phyloP scores from a whole-genome alignment of 306 rosid species.

The Ochetophila trinervis region DNA sequence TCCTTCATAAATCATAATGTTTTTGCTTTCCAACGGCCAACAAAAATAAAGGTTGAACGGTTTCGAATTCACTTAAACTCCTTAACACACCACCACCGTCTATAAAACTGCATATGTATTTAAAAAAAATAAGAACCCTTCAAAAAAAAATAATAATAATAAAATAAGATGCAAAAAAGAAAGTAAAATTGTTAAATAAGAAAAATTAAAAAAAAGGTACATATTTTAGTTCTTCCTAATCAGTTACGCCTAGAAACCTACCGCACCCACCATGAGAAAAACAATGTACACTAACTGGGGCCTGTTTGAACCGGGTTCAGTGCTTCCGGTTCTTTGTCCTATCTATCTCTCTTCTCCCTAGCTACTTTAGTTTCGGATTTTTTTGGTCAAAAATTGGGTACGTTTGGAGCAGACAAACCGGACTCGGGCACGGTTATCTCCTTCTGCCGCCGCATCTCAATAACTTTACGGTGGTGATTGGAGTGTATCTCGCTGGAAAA shows the following conservation, averaged over 20 bases:
- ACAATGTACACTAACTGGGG: slow-evolving; percentile 44
- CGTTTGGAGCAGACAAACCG: slow-evolving; percentile 31
- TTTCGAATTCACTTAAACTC: slow-evolving; percentile 25
- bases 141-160: neutral
- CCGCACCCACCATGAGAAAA: slow-evolving; percentile 38
- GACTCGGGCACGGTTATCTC: slow-evolving; percentile 37
- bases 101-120: neutral
- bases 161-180: neutral
- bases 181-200: no score
- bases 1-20: slow-evolving; percentile 37
- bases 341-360: slow-evolving; percentile 15
- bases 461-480: slow-evolving; percentile 93
- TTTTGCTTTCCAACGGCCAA: slow-evolving; percentile 50
- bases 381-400: slow-evolving; percentile 50
- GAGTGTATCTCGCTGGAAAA: slow-evolving; percentile 81
- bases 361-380: neutral
- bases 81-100: slow-evolving; percentile 19
- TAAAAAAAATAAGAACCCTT: no score
- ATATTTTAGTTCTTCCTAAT: slow-evolving; percentile 30
- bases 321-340: slow-evolving; percentile 24
- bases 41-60: slow-evolving; percentile 6
- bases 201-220: neutral
- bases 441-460: slow-evolving; percentile 92
- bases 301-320: slow-evolving; percentile 39
- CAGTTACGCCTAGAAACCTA: slow-evolving; percentile 49